Conservation (phyloP, 2,329 filamentous ascomycete genomes). For the Fusarium equiseti region DNA sequence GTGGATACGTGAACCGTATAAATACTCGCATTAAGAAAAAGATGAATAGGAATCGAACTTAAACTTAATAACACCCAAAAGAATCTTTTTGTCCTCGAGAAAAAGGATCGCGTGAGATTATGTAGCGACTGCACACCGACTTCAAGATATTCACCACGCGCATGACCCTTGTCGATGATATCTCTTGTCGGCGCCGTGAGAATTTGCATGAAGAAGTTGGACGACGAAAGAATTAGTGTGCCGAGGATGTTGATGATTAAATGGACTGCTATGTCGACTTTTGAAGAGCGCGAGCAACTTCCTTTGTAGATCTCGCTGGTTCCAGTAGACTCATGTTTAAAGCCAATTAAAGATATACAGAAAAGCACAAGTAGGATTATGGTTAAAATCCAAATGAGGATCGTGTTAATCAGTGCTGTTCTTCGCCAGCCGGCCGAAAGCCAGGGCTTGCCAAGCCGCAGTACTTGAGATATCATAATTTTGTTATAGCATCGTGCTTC, state of each 20-base stretch:
- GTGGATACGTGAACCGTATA: background rate
- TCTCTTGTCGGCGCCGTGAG: background rate
- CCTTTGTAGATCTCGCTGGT: background rate
- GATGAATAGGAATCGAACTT: rapidly evolving
- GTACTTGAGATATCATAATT: rapidly evolving
- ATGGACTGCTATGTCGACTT: background rate
- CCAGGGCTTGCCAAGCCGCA: rapidly evolving
- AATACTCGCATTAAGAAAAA: background rate
- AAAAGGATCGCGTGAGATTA: background rate
- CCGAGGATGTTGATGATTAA: background rate
- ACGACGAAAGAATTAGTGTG: rapidly evolving
- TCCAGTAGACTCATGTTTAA: background rate
- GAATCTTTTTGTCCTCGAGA: background rate
- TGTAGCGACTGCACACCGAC: background rate
- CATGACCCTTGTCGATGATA: rapidly evolving
- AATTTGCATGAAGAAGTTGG: background rate
- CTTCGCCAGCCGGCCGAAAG: background rate
- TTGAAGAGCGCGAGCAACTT: background rate
- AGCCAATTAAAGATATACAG: background rate
- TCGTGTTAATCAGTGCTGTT: background rate
- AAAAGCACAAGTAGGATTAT: rapidly evolving
- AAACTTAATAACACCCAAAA: background rate
- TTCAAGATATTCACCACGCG: background rate
- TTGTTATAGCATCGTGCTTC: background rate
- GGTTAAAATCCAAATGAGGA: background rate